A percentile compares a stretch with the other conserved stretches of the same genome.
Conservation (phyloP, 1,139 yeast genomes). For the Sugiyamaella japonica region DNA sequence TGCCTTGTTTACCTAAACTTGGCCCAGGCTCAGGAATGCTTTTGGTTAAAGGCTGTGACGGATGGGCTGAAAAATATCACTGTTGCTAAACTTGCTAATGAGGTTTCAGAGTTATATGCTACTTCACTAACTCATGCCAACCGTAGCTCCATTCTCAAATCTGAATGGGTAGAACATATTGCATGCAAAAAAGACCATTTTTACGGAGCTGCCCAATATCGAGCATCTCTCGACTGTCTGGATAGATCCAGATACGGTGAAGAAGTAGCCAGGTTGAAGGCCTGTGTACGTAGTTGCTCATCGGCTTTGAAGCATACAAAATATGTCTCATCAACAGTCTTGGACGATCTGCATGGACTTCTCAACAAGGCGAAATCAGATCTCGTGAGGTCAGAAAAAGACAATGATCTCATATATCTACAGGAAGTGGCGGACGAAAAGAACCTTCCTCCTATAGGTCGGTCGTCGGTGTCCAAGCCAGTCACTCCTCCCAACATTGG, state of each 20-base stretch:
- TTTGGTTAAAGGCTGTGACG: slow-evolving; percentile 72
- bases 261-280: slow-evolving; percentile 59
- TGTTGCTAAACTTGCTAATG: slow-evolving; percentile 63
- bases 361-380: slow-evolving; percentile 47
- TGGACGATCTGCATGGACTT: slow-evolving; percentile 53
- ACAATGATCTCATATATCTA: slow-evolving; percentile 76
- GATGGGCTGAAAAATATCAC: slow-evolving; percentile 63
- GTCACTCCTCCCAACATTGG: slow-evolving; percentile 42
- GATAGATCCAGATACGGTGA: slow-evolving; percentile 62
- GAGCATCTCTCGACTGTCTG: slow-evolving; percentile 55
- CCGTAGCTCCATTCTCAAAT: slow-evolving; percentile 52
- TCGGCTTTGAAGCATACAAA: slow-evolving; percentile 43
- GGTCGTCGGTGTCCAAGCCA: slow-evolving; percentile 56
- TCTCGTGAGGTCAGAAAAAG: slow-evolving; percentile 63
- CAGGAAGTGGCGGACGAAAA: slow-evolving; percentile 57
- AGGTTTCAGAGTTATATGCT: slow-evolving; percentile 59
- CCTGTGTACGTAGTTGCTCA: slow-evolving; percentile 38
- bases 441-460: slow-evolving; percentile 46
- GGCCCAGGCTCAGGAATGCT: slow-evolving; percentile 86
- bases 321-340: slow-evolving; percentile 47
- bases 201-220: slow-evolving; percentile 64
- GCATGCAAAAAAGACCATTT: slow-evolving; percentile 63
- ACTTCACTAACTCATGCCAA: slow-evolving; percentile 49
- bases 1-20: slow-evolving; percentile 54
- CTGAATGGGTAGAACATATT: slow-evolving; percentile 66